phyloP scores from a whole-genome alignment of 208 protist genomes.

The Novymonas esmeraldas region DNA sequence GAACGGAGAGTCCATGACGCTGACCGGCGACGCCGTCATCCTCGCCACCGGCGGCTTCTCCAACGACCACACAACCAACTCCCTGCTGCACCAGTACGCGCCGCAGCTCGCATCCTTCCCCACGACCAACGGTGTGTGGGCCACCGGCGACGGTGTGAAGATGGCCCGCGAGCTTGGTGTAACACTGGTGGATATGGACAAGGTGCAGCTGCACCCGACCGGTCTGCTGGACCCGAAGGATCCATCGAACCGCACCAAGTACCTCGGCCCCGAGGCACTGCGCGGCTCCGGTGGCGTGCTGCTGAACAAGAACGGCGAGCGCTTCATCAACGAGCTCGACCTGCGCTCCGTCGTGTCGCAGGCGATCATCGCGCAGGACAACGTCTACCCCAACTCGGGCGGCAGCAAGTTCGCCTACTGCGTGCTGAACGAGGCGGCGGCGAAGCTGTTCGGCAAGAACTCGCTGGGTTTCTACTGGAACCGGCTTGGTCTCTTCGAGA shows the following conservation, averaged over 20 bases:
- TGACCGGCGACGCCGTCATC: constrained; percentile 83
- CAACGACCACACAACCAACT: constrained; percentile 53
- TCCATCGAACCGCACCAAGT: constrained; percentile 86
- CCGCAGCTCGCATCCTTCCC: constrained; percentile 74
- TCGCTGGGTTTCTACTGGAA: constrained; percentile 85
- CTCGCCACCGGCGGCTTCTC: constrained; percentile 92
- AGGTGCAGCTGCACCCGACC: constrained; percentile 97
- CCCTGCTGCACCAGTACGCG: constrained; percentile 82
- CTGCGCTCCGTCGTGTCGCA: constrained; percentile 94
- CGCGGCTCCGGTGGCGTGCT: constrained; percentile 95
- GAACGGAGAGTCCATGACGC: constrained; percentile 32
- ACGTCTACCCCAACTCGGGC: constrained; percentile 64
- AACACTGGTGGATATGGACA: constrained; percentile 92
- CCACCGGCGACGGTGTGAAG: constrained; percentile 86
- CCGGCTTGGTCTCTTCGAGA: constrained; percentile 74
- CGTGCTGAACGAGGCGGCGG: constrained; percentile 78
- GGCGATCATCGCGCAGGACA: constrained; percentile 81
- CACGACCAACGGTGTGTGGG: constrained; percentile 92
- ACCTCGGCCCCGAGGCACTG: constrained; percentile 95
- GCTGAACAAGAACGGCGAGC: constrained; percentile 88
- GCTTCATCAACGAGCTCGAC: constrained; percentile 96
- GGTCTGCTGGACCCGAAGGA: constrained; percentile 94
- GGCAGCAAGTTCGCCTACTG: constrained; percentile 81
- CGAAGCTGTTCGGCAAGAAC: constrained; percentile 76
- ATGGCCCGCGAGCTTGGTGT: constrained; percentile 70